Evolutionary conservation across 2,329 filamentous ascomycete genomes (phyloP).

Genomic region (Monosporascus cannonballus): DNA sequence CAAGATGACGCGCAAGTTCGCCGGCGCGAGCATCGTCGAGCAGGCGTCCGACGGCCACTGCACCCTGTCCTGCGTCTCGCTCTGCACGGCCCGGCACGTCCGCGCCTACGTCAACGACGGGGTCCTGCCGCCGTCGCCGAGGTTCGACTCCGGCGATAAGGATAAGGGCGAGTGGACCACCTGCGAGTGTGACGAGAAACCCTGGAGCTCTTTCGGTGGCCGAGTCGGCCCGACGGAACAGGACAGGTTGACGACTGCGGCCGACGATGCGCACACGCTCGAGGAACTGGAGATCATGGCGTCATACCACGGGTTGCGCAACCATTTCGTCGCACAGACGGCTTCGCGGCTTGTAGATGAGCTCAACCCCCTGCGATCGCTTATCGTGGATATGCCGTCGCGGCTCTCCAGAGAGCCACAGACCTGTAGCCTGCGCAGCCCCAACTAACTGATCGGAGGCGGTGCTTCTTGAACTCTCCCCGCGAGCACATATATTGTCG

Average conservation of each 20-base stretch:
- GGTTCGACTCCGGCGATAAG: conserved; percentile 11
- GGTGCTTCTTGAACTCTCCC: too few relatives aligned
- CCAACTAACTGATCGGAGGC: too few relatives aligned
- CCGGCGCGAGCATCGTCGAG: conserved; percentile 31
- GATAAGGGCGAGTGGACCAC: conserved; percentile 17
- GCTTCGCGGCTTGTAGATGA: background rate
- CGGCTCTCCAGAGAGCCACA: background rate
- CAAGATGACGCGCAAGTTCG: conserved; percentile 31
- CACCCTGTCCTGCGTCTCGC: conserved; percentile 26
- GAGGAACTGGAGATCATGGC: conserved; percentile 7
- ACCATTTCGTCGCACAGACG: conserved; percentile 2
- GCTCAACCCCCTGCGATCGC: background rate
- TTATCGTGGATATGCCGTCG: background rate
- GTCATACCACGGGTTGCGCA: conserved; percentile 5
- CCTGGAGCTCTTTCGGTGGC: conserved; percentile 16
- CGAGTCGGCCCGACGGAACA: background rate
- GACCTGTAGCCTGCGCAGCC: conserved; percentile 5
- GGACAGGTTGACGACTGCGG: background rate
- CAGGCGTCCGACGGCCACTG: conserved; percentile 31
- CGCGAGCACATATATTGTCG: too few relatives aligned
- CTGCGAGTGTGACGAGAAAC: conserved; percentile 22
- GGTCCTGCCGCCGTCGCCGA: conserved; percentile 24
- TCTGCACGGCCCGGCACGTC: conserved; percentile 29
- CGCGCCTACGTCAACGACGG: conserved; percentile 30
- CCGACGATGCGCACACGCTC: background rate